Evolutionary conservation across 768 basidiomycete genomes (phyloP), one percentile per base, ranked within the genome.

Genomic region (Kwoniella bestiolae): DNA sequence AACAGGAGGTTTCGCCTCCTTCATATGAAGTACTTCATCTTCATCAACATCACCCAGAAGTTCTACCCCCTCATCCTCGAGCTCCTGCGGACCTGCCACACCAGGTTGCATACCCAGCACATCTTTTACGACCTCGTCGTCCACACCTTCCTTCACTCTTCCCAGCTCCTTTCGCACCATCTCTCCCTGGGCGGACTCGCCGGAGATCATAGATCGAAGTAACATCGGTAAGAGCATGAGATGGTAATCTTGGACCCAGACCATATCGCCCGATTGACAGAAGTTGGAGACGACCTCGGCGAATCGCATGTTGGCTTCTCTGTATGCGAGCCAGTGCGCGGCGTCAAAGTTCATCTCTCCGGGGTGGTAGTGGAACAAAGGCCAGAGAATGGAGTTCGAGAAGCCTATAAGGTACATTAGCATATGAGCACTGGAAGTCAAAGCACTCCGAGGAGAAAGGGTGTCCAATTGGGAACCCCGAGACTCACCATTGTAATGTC

Each of bases 321-420:
- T 89, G 82, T 98, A 99, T 14, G 93, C 96, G 58, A 89, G 87
- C 96, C 96, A 99, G 80, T 98, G 92, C 79, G 91, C 91, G 83
- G 96, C 93, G 82, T 97, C 95, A 78, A 99, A 99, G 82, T 93
- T 95, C 94, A 99, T 98, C 83, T 98, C 96, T 69, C 95, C 95
- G 7, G 96, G 96, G 81, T 98, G 95, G 83, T 97, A 99, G 81
- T 99, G 96, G 86, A 99, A 97, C 51, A 99, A 85, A 2, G 96
- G 96, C 96, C 96, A 99, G 56, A 99, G 88, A 83, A 99, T 98
- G 59, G 94, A 96, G 84, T 99, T 99, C 73, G 94, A 95, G 86
- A 99, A 98, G 61, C 96, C 76, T 78, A 56, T 16, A 26, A 35
- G 47, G 26, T 29, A 25, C 11, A 18, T 5, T 44, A 44, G 56